A percentile compares a stretch with the other conserved stretches of the same genome.
Evolutionary conservation across 108 stramenopile species (phyloP).

Genomic region (Skeletonema costatum): DNA sequence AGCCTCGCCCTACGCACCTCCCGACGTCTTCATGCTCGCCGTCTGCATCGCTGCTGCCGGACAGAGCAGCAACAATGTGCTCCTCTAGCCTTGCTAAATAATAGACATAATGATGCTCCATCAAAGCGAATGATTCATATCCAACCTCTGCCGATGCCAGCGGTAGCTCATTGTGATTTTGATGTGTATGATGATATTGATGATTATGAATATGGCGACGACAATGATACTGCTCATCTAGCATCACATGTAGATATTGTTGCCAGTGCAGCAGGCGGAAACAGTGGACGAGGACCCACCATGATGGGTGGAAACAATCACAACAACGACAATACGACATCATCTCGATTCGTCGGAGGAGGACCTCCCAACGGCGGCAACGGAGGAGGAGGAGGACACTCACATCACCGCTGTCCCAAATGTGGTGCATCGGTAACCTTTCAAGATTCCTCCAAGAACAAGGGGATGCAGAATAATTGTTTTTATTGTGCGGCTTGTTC

Average conservation of each 20-base stretch:
- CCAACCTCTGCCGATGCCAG: slow-evolving; percentile 41
- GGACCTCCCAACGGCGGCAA: slow-evolving; percentile 12
- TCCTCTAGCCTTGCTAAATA: not conserved
- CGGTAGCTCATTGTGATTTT: slow-evolving; percentile 24
- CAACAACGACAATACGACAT: slow-evolving; percentile 2
- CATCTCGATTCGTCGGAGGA: slow-evolving; percentile 8
- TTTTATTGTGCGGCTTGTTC: slow-evolving; percentile 90
- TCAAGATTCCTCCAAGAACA: slow-evolving; percentile 30
- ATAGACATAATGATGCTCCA: not conserved
- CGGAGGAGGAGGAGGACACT: slow-evolving; percentile 38
- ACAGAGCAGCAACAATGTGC: not conserved
- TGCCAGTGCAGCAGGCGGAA: not conserved
- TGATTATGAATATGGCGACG: slow-evolving; percentile 7
- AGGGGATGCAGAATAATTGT: slow-evolving; percentile 61
- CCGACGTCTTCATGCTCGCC: not conserved
- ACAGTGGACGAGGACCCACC: not conserved
- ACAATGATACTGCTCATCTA: slow-evolving; percentile 12
- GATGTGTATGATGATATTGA: not conserved
- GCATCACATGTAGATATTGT: not conserved
- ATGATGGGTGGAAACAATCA: not conserved
- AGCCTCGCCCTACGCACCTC: slow-evolving; percentile 2
- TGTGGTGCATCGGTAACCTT: slow-evolving; percentile 78
- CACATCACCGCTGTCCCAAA: slow-evolving; percentile 72
- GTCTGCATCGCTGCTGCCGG: not conserved
- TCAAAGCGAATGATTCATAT: slow-evolving; percentile 25